These are phyloP conservation scores for Tinospora cordifolia DNA, from an alignment of 164 flowering plant species.

Conservation along the genomic window DNA sequence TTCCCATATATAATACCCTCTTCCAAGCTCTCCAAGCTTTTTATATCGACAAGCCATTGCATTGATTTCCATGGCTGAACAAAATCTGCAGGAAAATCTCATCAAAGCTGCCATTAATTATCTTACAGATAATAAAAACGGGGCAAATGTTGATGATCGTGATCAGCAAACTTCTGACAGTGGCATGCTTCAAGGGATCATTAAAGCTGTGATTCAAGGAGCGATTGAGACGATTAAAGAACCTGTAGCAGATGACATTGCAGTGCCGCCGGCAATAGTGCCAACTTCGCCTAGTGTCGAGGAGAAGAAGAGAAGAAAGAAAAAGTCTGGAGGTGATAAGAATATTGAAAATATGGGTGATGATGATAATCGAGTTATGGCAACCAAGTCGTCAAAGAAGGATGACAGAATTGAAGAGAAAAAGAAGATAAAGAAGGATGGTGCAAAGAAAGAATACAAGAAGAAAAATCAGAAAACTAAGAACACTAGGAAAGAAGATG, in stretches of 20 bases:
- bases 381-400: neutral
- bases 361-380: neutral
- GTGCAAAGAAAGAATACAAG: too few relatives aligned
- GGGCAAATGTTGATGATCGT: too few relatives aligned
- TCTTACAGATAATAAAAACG: too few relatives aligned
- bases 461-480: too few relatives aligned
- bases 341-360: neutral
- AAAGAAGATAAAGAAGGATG: neutral
- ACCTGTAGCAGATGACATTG: neutral
- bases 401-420: neutral
- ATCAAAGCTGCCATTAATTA: too few relatives aligned
- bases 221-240: neutral
- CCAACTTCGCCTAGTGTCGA: neutral
- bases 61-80: too few relatives aligned
- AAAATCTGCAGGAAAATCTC: too few relatives aligned
- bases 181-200: neutral
- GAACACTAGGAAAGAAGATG: conserved; percentile 5
- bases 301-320: neutral
- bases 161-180: neutral
- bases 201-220: neutral
- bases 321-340: neutral
- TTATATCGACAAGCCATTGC: too few relatives aligned
- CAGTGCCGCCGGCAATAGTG: neutral
- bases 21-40: too few relatives aligned
- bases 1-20: too few relatives aligned